Base-by-base conservation (phyloP, 1,139 yeast genomes). In the Taphrina flavorubra region DNA sequence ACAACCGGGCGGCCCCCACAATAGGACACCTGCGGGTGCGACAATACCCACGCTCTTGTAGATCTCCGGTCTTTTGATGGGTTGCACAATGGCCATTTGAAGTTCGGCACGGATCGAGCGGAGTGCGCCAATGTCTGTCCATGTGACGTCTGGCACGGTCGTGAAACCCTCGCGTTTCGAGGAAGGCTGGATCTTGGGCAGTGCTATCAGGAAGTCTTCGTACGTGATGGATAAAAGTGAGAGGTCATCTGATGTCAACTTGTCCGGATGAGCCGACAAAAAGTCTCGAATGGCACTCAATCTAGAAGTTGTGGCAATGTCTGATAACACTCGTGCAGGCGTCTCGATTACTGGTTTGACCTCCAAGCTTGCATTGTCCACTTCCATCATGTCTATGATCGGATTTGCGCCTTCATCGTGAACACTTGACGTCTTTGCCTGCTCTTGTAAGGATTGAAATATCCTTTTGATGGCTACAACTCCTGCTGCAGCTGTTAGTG, bases 1-100 rank as follows among this genome's bases (percentile, higher is more conserved):
- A 81, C 98, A 94, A 31, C 99, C 99, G 1, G 99, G 99, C 1
- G 99, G 99, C 0, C 99, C 99, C 99, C 99, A 94, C 82, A 94
- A 84, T 25, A 94, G 80, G 0, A 94, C 99, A 68, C 99, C 99
- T 0, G 97, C 92, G 0, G 99, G 98, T 0, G 97, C 97, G 68
- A 92, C 86, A 49, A 94, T 92, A 78, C 99, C 99, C 10, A 94
- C 97, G 72, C 88, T 87, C 72, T 86, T 87, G 76, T 89, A 94
- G 20, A 94, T 80, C 72, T 92, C 97, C 0, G 99, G 99, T 73
- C 92, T 86, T 74, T 89, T 88, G 73, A 94, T 92, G 0, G 99
- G 99, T 76, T 92, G 98, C 0, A 95, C 99, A 72, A 94, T 92
- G 20, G 98, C 96, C 94, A 92, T 92, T 76, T 94, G 97, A 42